Evolutionary conservation across 345 rosid genomes (phyloP).

Genomic region (Corchorus capsularis): DNA sequence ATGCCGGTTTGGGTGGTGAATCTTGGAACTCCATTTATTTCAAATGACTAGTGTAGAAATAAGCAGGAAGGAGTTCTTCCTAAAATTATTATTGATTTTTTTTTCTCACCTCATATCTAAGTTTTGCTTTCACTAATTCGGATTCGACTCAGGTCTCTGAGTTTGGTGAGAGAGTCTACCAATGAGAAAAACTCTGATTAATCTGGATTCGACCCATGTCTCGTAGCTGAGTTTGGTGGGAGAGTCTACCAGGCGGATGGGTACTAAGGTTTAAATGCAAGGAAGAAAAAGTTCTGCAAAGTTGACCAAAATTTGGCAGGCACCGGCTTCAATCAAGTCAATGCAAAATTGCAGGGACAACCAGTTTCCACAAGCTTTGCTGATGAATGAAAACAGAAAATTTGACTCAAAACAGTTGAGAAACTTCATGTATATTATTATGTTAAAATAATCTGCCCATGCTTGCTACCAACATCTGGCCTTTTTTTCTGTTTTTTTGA

Average conservation of each 20-base stretch:
- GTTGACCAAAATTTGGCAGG: background rate
- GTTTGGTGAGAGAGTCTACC: too few species aligned
- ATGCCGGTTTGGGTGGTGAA: background rate
- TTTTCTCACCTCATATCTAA: too few species aligned
- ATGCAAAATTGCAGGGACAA: background rate
- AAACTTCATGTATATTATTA: background rate
- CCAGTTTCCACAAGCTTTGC: background rate
- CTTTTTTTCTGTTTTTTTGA: conserved; percentile 28
- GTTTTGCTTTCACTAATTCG: too few species aligned
- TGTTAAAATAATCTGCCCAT: background rate
- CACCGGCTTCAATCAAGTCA: background rate
- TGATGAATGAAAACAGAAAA: background rate
- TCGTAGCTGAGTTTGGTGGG: too few species aligned
- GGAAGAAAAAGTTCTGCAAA: background rate
- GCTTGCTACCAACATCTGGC: background rate
- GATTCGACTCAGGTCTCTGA: too few species aligned
- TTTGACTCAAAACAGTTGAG: background rate
- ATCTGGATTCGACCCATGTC: too few species aligned
- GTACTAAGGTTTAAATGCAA: background rate
- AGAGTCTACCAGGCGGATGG: too few species aligned
- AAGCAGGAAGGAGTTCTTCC: too few species aligned
- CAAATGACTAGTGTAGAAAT: background rate
- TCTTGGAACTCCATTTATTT: background rate
- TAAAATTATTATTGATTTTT: too few species aligned
- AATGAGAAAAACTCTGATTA: too few species aligned